Base-by-base conservation (phyloP, 176 grass and related monocot species). In the Poa annua region DNA sequence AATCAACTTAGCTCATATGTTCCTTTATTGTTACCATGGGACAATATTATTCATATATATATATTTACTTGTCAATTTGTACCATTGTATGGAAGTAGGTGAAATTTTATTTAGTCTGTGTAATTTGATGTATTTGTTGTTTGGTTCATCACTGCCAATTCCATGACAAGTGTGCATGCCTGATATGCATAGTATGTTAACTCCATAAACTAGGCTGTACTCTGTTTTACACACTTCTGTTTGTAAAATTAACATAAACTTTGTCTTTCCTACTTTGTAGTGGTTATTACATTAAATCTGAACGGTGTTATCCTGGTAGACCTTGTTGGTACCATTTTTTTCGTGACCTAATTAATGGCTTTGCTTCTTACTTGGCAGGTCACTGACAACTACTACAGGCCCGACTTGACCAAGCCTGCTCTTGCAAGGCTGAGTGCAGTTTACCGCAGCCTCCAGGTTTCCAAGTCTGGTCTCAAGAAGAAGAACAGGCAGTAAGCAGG, bases 401-500 rank as follows among this genome's bases (percentile, higher is more conserved):
- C 96, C 51, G 96, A 98, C 79, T 85, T 98, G 61, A 93, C 92
- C 29, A 93, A 84, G 69, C 80, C 90, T 0, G 88, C 92, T 56
- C 91, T 98, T 20, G 92, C 92, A 9, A 88, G 92, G 47, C 71
- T 95, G 22, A 93, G 88, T 38, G 50, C 60, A 0, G 90, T 98
- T 22, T 80, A 98, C 85, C 90, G 96, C 54, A 93, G 90, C 76
- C 90, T 95, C 66, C 82, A 91, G 88, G 85, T 98, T 41, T 71
- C 92, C 71, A 98, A 98, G 87, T 95, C 92, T 26, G 96, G 90
- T 21, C 75, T 86, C 41, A 98, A 93, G 90, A 95, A 93, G 88
- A 95, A 88, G 90, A 93, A 93, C 49, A 92, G 92, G 84, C 95
- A 97, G 29, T 77, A 61, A 79, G 65, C 15, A 45, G 22, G 6